Percentiles rank a stretch among this genome's conserved stretches.
phyloP scores from a whole-genome alignment of 2,329 filamentous ascomycete species.

The Paecilomyces sp. region DNA sequence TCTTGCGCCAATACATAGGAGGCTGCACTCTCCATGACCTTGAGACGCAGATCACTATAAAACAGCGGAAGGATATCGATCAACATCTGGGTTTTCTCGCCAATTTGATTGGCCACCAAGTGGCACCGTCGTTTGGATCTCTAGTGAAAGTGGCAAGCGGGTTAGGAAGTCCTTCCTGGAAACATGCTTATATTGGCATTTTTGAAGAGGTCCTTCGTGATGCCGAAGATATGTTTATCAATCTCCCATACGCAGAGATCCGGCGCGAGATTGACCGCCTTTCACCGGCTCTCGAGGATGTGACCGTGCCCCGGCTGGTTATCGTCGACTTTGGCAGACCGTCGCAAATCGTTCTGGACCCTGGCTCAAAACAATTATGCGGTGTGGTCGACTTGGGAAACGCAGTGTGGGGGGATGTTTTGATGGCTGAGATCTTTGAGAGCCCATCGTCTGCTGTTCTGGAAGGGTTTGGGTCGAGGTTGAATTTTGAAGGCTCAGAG shows the following conservation, averaged over 20 bases:
- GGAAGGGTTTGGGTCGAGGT: constrained; percentile 26
- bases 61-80: constrained; percentile 26
- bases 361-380: constrained; percentile 39
- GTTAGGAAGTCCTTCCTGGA: constrained; percentile 45
- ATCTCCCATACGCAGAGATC: constrained; percentile 49
- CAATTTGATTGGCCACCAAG: constrained; percentile 37
- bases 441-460: constrained; percentile 26
- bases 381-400: constrained; percentile 48
- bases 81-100: constrained; percentile 29
- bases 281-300: constrained; percentile 40
- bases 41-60: constrained; percentile 18
- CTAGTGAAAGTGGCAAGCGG: constrained; percentile 40
- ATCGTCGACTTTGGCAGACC: constrained; percentile 42
- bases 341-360: constrained; percentile 47
- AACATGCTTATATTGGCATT: constrained; percentile 44
- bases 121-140: constrained; percentile 45
- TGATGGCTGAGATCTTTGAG: constrained; percentile 46
- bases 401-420: constrained; percentile 50
- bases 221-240: constrained; percentile 52
- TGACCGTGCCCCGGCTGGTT: constrained; percentile 46
- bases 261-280: constrained; percentile 43
- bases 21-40: constrained; percentile 27
- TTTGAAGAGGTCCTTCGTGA: constrained; percentile 50
- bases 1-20: constrained; percentile 29
- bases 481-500: constrained; percentile 15